Evolutionary conservation across 192 early-diverging fungal genomes (phyloP), one percentile per base, ranked within the genome.

Genomic region (Oehlia diaphana): DNA sequence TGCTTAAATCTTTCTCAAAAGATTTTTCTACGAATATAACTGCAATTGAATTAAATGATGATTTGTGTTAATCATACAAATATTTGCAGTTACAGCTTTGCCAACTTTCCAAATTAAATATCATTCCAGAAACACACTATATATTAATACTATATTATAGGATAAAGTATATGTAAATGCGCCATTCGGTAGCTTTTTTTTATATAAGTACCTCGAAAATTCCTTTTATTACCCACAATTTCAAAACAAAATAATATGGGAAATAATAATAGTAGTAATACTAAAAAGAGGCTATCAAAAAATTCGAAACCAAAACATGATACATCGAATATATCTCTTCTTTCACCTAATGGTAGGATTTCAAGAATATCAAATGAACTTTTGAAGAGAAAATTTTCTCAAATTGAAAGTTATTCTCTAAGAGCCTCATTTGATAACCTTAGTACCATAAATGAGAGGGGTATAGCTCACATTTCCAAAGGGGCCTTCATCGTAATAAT

Each of bases 331-430:
- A 58, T 16, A 58, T 19, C 50, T 58, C 16, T 14, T 58, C 50
- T 58, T 58, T 58, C 50, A 58, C 50, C 50, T 58, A 16, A 5
- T 21, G 50, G 16, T 58, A 58, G 50, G 50, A 58, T 58, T 58
- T 19, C 50, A 58, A 70, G 19, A n/a, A 39, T 72, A 28, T 47
- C 71, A 28, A 49, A n/a, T 2, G 47, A 49, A 31, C 47, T 72
- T 14, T 47, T 50, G 53, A 47, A 7, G 42, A 72, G 35, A 23
- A 62, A 76, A 62, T 64, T 76, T 42, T 62, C 21, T n/a, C 33
- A 76, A 7, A 37, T 76, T 9, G 74, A 76, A 44, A 62, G 39
- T 63, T 76, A 63, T 63, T 76, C 74, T 37, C 33, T 76, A 42
- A 33, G 47, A 63, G 19, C 16, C 14, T 42, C 61, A 14, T 76